Base-by-base conservation (phyloP, 2,329 filamentous ascomycete genomes). In the Aspergillus vadensis region DNA sequence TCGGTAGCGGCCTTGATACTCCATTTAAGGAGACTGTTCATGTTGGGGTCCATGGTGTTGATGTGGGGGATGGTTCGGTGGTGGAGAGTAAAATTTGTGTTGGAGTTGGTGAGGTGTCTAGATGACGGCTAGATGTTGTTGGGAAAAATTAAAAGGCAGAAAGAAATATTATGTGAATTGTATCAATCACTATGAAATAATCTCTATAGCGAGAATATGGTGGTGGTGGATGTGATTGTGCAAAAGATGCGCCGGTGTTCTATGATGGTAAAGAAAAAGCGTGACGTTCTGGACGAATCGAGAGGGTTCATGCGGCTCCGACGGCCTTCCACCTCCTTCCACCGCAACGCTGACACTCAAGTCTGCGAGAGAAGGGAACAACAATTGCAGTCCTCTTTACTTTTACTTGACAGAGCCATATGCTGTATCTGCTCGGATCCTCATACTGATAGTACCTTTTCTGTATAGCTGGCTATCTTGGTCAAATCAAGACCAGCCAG, bases 21-120 rank as follows among this genome's bases (percentile, higher is more conserved):
- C 91, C 91, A 95, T 84, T 90, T 89, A 62, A 95, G 86, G 76
- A 94, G 88, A 58, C 87, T 84, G 79, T 91, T 92, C 73, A 94
- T 83, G 66, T 83, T 82, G 76, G 83, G 87, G 77, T 85, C 82
- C 82, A 82, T 82, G 72, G 76, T 82, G 70, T n/a, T 17, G 47
- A 10, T 49, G 53, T 57, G 15, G 52, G 43, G 43, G 58, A 52
- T 39, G 65, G 54, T 61, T 44, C 55, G 63, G 57, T 54, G 17
- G 19, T 43, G 38, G 12, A 49, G n/a, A 57, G 15, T 21, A 57
- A 66, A 61, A 27, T 50, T 55, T 39, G 52, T 36, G 10, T 50
- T 6, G 23, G 19, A 3, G 41, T 17, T 14, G 51, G 21, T 4
- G 25, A 12, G 25, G 17, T 5, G 25, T 56, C 19, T 23, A 27